Conservation (phyloP, 768 basidiomycete genomes). For the Tubosaeta brunneosetosa region DNA sequence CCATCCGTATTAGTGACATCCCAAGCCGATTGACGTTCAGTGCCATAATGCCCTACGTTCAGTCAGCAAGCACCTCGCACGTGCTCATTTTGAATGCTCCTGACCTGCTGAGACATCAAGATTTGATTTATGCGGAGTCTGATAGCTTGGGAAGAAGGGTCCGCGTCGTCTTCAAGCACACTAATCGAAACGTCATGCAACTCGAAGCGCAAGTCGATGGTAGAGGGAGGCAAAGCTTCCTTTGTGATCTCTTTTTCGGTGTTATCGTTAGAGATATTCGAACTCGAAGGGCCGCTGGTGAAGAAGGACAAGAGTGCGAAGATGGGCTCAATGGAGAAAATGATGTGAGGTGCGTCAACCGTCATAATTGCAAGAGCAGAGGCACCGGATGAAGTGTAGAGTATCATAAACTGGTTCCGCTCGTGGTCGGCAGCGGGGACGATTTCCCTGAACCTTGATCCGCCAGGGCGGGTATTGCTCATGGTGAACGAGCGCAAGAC, state of each 20-base stretch:
- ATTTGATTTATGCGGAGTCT: constrained; percentile 79
- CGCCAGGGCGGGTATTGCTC: constrained; percentile 78
- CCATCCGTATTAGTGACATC: constrained; percentile 93
- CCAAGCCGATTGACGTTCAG: constrained; percentile 78
- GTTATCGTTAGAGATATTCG: constrained; percentile 11
- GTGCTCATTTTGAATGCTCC: constrained; percentile 11
- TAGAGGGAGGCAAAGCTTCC: constrained; percentile 9
- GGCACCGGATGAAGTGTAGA: constrained; percentile 72
- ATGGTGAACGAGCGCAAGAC: constrained; percentile 89
- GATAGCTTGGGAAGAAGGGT: constrained; percentile 80
- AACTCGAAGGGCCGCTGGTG: constrained; percentile 45
- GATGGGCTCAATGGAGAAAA: constrained; percentile 89
- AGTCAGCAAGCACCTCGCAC: constrained; percentile 12
- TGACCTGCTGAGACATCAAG: constrained; percentile 85
- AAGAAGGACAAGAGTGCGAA: constrained; percentile 88
- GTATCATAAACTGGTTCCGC: constrained; percentile 88
- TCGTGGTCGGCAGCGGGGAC: constrained; percentile 88
- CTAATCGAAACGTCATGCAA: constrained; percentile 86
- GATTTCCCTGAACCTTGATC: constrained; percentile 87
- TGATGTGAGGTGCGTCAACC: constrained; percentile 87
- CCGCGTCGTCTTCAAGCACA: constrained; percentile 80
- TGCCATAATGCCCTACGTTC: constrained; percentile 68
- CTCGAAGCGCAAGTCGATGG: constrained; percentile 72
- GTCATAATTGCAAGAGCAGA: constrained; percentile 77
- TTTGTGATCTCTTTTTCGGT: constrained; percentile 12